Percentiles rank a stretch among this genome's conserved stretches.
Evolutionary conservation across 2,329 filamentous ascomycete species (phyloP).

Genomic region (Fusarium sulawesiense): DNA sequence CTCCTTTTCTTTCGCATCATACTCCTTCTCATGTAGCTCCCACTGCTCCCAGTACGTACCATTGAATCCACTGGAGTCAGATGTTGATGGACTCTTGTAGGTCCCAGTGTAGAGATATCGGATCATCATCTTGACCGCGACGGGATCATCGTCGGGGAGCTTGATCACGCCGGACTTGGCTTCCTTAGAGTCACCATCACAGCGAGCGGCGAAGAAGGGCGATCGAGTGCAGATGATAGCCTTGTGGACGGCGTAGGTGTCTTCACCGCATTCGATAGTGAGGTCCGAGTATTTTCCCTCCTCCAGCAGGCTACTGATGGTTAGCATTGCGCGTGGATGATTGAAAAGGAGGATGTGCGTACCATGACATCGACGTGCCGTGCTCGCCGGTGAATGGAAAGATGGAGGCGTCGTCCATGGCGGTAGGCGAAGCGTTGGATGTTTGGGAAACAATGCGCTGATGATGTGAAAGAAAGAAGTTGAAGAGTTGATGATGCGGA

Average conservation of each 20-base stretch:
- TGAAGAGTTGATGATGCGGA: background rate
- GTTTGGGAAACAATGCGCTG: background rate
- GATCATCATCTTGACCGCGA: constrained; percentile 13
- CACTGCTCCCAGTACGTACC: too few species aligned
- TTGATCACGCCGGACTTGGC: background rate
- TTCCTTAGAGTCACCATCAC: background rate
- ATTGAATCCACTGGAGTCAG: too few species aligned
- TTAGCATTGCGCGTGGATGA: accelerated
- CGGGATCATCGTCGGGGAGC: constrained; percentile 5
- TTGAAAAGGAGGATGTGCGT: accelerated
- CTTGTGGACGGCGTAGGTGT: background rate
- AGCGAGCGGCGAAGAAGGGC: background rate
- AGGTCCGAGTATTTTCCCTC: background rate
- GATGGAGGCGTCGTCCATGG: accelerated
- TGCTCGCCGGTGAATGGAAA: background rate
- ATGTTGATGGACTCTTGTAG: background rate
- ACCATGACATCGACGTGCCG: background rate
- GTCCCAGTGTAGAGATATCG: constrained; percentile 6
- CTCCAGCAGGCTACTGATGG: background rate
- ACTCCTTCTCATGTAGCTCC: too few species aligned
- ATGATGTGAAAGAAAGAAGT: background rate
- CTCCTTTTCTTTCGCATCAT: too few species aligned
- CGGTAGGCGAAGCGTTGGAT: accelerated
- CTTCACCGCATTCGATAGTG: accelerated
- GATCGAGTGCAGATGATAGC: background rate